A percentile compares a stretch with the other conserved stretches of the same genome.
These are phyloP conservation scores for Stagonosporopsis rhizophila DNA, from an alignment of 2,329 filamentous ascomycete species.

Conservation along the genomic window DNA sequence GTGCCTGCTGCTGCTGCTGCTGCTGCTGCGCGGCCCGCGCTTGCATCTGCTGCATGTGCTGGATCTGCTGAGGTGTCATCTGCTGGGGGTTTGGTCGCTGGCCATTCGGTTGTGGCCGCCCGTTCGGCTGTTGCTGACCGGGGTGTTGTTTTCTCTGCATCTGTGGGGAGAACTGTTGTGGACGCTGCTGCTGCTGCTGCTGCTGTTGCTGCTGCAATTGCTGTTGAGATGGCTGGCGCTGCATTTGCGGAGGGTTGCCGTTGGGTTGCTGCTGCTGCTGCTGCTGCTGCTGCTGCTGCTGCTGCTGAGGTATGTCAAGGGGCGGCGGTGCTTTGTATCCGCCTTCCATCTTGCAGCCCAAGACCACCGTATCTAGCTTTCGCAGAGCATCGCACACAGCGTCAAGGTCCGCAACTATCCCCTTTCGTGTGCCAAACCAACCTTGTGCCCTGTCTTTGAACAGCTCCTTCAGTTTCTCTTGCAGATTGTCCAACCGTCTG, in stretches of 20 bases:
- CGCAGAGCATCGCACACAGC: slow-evolving; percentile 47
- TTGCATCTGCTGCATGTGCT: slow-evolving; percentile 19
- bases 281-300: slow-evolving; percentile 11
- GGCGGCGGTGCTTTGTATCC: slow-evolving; percentile 33
- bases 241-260: slow-evolving; percentile 13
- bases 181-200: slow-evolving; percentile 18
- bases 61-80: slow-evolving; percentile 12
- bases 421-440: slow-evolving; percentile 50
- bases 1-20: slow-evolving; percentile 10
- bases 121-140: slow-evolving; percentile 4
- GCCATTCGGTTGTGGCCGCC: slow-evolving; percentile 6
- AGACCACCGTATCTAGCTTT: slow-evolving; percentile 49
- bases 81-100: not conserved
- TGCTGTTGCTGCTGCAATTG: slow-evolving; percentile 11
- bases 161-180: slow-evolving; percentile 24
- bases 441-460: slow-evolving; percentile 40
- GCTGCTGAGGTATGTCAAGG: slow-evolving; percentile 16
- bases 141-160: slow-evolving; percentile 12
- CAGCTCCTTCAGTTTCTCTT: slow-evolving; percentile 42
- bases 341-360: slow-evolving; percentile 41
- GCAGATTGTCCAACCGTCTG: slow-evolving; percentile 39
- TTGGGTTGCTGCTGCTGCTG: not conserved
- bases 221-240: slow-evolving; percentile 17
- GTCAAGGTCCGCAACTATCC: slow-evolving; percentile 46
- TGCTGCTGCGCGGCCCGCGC: slow-evolving; percentile 11